These are phyloP conservation scores for Cryphonectria naterciae DNA, from an alignment of 2,329 filamentous ascomycete genomes.

Conservation along the genomic window DNA sequence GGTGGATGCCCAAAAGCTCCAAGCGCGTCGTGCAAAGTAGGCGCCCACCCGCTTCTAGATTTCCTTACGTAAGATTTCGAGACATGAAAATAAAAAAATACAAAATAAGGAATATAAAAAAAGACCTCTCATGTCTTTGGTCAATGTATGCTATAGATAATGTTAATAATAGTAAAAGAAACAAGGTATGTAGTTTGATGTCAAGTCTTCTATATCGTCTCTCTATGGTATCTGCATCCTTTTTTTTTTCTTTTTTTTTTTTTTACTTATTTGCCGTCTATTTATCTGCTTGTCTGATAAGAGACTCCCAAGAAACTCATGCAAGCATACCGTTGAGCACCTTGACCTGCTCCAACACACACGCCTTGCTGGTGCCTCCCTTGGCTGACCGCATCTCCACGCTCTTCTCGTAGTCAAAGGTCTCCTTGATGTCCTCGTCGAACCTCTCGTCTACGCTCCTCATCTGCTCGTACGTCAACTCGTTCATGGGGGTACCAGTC, in stretches of 20 bases:
- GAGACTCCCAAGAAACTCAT: slow-evolving; percentile 10
- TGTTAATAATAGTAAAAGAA: neutral
- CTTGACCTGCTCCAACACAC: slow-evolving; percentile 67
- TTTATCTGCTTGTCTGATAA: too few species aligned
- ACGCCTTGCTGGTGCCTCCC: slow-evolving; percentile 76
- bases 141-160: neutral
- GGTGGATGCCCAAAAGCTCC: neutral
- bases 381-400: slow-evolving; percentile 79
- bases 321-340: slow-evolving; percentile 47
- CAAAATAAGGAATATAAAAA: too few species aligned
- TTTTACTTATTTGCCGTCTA: neutral
- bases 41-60: neutral
- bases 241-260: too few species aligned
- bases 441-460: slow-evolving; percentile 71
- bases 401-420: slow-evolving; percentile 80
- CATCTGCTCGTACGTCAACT: slow-evolving; percentile 68
- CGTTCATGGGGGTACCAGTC: slow-evolving; percentile 68
- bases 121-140: neutral
- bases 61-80: neutral
- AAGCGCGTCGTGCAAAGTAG: neutral
- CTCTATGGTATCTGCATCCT: neutral
- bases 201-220: neutral
- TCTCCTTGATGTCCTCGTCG: slow-evolving; percentile 69
- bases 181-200: neutral
- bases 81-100: neutral